These are phyloP conservation scores for Spizellomyces sp. DNA, from an alignment of 192 early-diverging fungal species.

Conservation along the genomic window DNA sequence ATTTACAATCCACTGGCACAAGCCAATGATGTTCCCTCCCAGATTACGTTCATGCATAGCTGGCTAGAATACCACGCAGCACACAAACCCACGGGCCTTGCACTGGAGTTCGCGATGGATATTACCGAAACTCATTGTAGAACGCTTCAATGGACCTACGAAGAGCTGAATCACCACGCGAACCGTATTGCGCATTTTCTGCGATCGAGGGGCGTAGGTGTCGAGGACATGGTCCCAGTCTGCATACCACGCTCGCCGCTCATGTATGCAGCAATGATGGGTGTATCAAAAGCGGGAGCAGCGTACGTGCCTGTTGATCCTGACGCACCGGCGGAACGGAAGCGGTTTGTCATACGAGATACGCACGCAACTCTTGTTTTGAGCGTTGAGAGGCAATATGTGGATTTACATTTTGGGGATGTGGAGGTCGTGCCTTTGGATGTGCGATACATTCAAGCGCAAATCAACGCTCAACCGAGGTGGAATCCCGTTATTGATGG, in stretches of 20 bases:
- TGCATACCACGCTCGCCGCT: slow-evolving; percentile 15
- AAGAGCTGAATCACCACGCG: slow-evolving; percentile 32
- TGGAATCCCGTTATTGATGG: neutral
- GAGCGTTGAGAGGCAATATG: neutral
- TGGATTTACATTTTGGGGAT: neutral
- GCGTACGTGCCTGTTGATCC: slow-evolving; percentile 34
- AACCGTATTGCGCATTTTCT: slow-evolving; percentile 26
- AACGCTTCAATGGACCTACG: slow-evolving; percentile 13
- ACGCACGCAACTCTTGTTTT: neutral
- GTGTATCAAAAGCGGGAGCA: slow-evolving; percentile 28
- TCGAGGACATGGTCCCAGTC: slow-evolving; percentile 25
- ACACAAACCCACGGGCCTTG: neutral
- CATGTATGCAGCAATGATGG: slow-evolving; percentile 31
- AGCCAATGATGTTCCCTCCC: neutral
- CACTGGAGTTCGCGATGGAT: slow-evolving; percentile 7
- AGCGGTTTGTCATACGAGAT: slow-evolving; percentile 12
- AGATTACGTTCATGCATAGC: slow-evolving; percentile 1
- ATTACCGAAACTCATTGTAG: neutral
- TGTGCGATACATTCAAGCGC: neutral
- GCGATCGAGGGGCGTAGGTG: slow-evolving; percentile 15
- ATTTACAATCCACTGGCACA: neutral
- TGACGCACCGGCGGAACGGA: slow-evolving; percentile 21
- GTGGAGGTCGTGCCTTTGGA: neutral
- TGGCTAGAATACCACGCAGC: slow-evolving; percentile 4
- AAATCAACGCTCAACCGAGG: neutral